phyloP scores from a whole-genome alignment of 75 land plant genomes.

The Pinus taeda region DNA sequence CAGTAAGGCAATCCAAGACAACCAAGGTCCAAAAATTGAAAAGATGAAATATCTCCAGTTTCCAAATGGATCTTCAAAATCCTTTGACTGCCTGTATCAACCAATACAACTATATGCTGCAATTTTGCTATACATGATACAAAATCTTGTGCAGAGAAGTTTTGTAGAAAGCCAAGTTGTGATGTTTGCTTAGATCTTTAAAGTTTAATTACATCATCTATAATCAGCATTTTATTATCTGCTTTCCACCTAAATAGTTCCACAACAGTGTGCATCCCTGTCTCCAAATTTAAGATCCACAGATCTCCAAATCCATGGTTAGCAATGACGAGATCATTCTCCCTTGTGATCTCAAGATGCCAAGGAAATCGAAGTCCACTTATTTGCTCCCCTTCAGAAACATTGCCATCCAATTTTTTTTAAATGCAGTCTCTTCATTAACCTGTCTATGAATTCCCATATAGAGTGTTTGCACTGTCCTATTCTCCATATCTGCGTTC shows the following conservation, averaged over 20 bases:
- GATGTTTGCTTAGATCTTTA: conserved; percentile 14
- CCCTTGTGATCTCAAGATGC: conserved; percentile 47
- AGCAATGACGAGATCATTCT: conserved; percentile 33
- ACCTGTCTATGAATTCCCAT: conserved; percentile 31
- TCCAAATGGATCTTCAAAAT: conserved; percentile 29
- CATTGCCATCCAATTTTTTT: too few relatives aligned
- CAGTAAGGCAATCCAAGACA: conserved; percentile 78
- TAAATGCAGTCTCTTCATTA: conserved; percentile 43
- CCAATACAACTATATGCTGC: conserved; percentile 32
- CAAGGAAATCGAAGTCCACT: conserved; percentile 44
- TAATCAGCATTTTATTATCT: conserved; percentile 19
- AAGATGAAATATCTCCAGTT: conserved; percentile 28
- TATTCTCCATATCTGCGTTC: conserved; percentile 56
- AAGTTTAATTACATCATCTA: conserved; percentile 15
- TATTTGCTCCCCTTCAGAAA: conserved; percentile 16
- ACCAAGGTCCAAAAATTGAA: conserved; percentile 63
- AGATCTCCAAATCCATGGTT: conserved; percentile 47
- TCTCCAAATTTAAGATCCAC: conserved; percentile 48
- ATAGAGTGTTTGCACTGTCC: conserved; percentile 60
- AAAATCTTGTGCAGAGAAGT: conserved; percentile 21
- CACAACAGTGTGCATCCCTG: conserved; percentile 29
- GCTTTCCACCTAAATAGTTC: conserved; percentile 30
- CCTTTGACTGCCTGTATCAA: conserved; percentile 57
- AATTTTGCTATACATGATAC: conserved; percentile 48
- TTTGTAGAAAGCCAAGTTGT: conserved; percentile 12